These are phyloP conservation scores for Digitaria exilis DNA, from an alignment of 202 grass and related monocot species.

Conservation along the genomic window DNA sequence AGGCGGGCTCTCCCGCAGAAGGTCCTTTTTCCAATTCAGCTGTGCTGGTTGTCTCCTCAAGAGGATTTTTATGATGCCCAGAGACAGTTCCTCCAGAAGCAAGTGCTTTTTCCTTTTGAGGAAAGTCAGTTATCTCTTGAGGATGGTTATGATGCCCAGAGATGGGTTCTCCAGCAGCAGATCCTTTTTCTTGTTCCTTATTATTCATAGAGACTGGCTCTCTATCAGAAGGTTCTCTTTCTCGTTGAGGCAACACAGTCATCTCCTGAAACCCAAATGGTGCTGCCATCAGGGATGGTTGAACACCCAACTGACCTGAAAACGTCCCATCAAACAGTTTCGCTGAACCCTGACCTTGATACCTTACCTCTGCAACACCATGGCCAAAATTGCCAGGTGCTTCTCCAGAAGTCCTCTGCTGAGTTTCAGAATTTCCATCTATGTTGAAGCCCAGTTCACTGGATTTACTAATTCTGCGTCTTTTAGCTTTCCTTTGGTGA, in stretches of 20 bases:
- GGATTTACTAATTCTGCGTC: slow-evolving; percentile 58
- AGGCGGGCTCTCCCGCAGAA: slow-evolving; percentile 10
- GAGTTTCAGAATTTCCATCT: slow-evolving; percentile 68
- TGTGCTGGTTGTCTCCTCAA: slow-evolving; percentile 5
- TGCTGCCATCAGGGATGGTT: slow-evolving; percentile 28
- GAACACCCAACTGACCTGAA: slow-evolving; percentile 30
- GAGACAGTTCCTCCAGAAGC: slow-evolving; percentile 19
- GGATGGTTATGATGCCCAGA: slow-evolving; percentile 8
- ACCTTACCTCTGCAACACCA: slow-evolving; percentile 52
- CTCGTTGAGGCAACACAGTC: slow-evolving; percentile 35
- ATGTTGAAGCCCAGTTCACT: slow-evolving; percentile 40
- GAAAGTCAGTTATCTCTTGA: slow-evolving; percentile 21
- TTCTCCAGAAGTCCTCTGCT: slow-evolving; percentile 60
- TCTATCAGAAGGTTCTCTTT: slow-evolving; percentile 34
- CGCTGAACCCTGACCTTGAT: slow-evolving; percentile 44
- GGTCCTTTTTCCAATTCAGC: slow-evolving; percentile 33
- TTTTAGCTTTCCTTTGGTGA: slow-evolving; percentile 84
- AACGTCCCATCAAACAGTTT: slow-evolving; percentile 5
- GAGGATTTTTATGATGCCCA: slow-evolving; percentile 16
- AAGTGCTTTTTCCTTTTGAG: slow-evolving; percentile 36
- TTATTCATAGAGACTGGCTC: slow-evolving; percentile 15
- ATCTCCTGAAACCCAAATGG: slow-evolving; percentile 36
- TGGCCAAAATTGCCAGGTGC: slow-evolving; percentile 47
- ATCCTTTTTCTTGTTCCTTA: slow-evolving; percentile 29
- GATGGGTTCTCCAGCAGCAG: slow-evolving; percentile 18